Base-by-base conservation (phyloP, 169 alveolate species). In the Cryptosporidium felis region DNA sequence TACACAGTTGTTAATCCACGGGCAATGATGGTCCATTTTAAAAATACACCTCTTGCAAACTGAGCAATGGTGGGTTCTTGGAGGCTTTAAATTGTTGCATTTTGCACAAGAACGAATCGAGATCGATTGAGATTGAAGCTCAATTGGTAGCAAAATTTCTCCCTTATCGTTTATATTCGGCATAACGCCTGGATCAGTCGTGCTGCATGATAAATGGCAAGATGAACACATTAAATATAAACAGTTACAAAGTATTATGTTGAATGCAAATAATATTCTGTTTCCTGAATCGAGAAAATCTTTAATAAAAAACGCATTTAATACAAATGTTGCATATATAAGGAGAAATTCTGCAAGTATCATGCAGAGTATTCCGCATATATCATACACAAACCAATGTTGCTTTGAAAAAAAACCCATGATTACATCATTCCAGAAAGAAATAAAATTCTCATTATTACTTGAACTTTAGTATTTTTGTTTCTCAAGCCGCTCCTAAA, bases 1-100 rank as follows among this genome's bases (percentile, higher is more conserved):
- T 28, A 97, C 92, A 89, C 99, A 97, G 88, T 96, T 97, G 89
- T 96, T 97, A 26, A 97, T 95, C 99, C 99, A 97, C 32, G 95
- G 97, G 66, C 99, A 96, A 90, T 96, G 99, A 74, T 96, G 99
- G 80, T 96, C 99, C 94, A 92, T 92, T 80, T 90, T 89, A 56
- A 91, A 74, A 81, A 94, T 90, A 80, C 97, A 95, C 14, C 93
- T 88, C 44, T 91, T 85, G 80, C 98, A 96, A 40, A 89, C 91
- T 45, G 92, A 91, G 88, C 97, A 96, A 88, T 96, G 98, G 85
- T 94, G 96, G 18, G 95, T 92, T 36, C 98, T 82, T 34, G 89
- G 91, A 28, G 98, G 97, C 40, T 94, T 92, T 53, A 92, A 91
- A 51, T 80, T 80, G 38, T 91, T 88, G 42, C 94, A 90, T 30